Evolutionary conservation across 768 basidiomycete genomes (phyloP), one percentile per base, ranked within the genome.

Genomic region (Botryobasidium botryosum): DNA sequence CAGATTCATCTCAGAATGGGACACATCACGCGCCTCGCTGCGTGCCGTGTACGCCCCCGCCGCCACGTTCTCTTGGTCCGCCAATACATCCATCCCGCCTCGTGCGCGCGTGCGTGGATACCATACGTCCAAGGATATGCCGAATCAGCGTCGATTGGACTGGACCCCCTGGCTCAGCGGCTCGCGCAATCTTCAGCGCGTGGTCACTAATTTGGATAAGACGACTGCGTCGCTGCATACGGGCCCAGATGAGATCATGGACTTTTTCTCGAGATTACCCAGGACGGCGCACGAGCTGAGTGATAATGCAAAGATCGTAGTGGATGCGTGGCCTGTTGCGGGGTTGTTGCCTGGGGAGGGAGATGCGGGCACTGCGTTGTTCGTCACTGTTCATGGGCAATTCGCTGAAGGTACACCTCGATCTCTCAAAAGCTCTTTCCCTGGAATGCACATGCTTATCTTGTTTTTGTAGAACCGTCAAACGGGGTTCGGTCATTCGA

Each of bases 401-500:
- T 92, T 92, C 56, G 70, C 71, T 41, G 92, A 97, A 70, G 69
- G 92, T 91, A 55, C 48, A 78, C 68, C 8, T 31, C 23, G 29
- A 7, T 46, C 4, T 7, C 28, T 41, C 44, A n/a, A n/a, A n/a
- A n/a, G n/a, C 23, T 35, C 33, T 13, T 49, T 41, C 18, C 27
- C 17, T 36, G 20, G 10, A 50, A 45, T 52, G 17, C 33, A 29
- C 24, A 13, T 13, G 48, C 47, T 50, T 39, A 48, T 29, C 20
- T 25, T 23, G 32, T 25, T 39, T 37, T 45, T 26, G 1, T 52
- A 83, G 79, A 72, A 52, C 77, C 79, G 23, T 67, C 75, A 6
- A 73, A 74, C 44, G 90, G 88, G 8, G 63, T 87, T 20, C 74
- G 92, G 37, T 92, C 90, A 18, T 99, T 99, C 61, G 88, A 94